Evolutionary conservation across 2,329 filamentous ascomycete genomes (phyloP).

Genomic region (Ceratocystis papillata): DNA sequence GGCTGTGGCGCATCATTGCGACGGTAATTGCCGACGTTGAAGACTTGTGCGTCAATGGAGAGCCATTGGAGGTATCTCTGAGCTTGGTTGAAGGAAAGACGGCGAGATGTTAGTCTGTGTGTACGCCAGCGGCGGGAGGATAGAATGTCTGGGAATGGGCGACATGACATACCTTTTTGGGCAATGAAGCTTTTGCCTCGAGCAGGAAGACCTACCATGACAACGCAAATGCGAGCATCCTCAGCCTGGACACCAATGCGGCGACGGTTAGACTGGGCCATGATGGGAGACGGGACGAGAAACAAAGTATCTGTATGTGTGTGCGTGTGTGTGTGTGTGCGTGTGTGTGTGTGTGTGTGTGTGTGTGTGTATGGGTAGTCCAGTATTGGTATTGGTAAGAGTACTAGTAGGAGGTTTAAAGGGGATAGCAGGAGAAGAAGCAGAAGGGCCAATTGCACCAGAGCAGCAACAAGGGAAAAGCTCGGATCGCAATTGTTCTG

Average conservation of each 20-base stretch:
- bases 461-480: neutral
- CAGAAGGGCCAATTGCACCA: neutral
- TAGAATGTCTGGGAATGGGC: neutral
- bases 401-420: neutral
- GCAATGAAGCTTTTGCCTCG: conserved; percentile 96
- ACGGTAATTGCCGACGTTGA: conserved; percentile 96
- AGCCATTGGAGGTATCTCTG: conserved; percentile 95
- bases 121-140: neutral
- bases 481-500: neutral
- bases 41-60: conserved; percentile 83
- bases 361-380: neutral
- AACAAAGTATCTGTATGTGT: neutral
- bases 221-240: conserved; percentile 92
- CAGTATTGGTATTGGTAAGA: neutral
- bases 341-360: conserved; percentile 12
- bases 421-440: neutral
- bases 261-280: conserved; percentile 25
- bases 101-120: conserved; percentile 13
- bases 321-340: neutral
- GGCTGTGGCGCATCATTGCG: conserved; percentile 83
- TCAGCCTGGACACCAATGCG: conserved; percentile 73
- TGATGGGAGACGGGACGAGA: neutral
- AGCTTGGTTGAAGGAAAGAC: conserved; percentile 44
- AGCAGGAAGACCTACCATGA: conserved; percentile 95
- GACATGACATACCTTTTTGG: conserved; percentile 63